A percentile compares a stretch with the other conserved stretches of the same genome.
Conservation (phyloP, 495 filamentous ascomycete species). For the Xylaria telfairii region DNA sequence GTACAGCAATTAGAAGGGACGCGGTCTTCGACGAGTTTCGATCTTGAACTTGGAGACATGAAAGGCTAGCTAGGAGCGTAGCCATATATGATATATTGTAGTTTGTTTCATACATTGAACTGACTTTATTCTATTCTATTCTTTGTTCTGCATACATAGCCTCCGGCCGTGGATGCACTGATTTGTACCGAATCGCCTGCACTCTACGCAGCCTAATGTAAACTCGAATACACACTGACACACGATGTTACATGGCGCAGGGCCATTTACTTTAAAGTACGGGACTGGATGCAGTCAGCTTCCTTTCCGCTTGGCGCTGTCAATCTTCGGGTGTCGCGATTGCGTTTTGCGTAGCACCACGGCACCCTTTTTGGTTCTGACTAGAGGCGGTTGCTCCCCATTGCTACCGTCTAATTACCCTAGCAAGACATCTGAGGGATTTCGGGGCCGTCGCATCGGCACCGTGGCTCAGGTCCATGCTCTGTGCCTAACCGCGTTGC, state of each 20-base stretch:
- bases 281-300: not conserved
- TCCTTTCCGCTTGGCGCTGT: not conserved
- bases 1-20: no score
- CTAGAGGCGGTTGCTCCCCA: not conserved
- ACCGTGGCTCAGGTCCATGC: not conserved
- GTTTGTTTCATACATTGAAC: not conserved
- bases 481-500: not conserved
- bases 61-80: not conserved
- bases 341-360: not conserved
- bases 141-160: not conserved
- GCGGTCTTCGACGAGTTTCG: not conserved
- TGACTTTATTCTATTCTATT: not conserved
- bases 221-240: not conserved
- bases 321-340: not conserved
- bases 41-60: not conserved
- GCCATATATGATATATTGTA: not conserved
- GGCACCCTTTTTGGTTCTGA: slow-evolving; percentile 8
- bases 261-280: not conserved
- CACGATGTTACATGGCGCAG: not conserved
- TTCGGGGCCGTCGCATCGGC: slow-evolving; percentile 13
- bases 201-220: not conserved
- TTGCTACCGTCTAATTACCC: not conserved
- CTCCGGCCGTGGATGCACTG: not conserved
- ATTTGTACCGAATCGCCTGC: not conserved
- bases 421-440: not conserved